Percentiles rank a stretch among this genome's conserved stretches.
These are phyloP conservation scores for Pythium grandisporangium DNA, from an alignment of 352 stramenopile species.

Conservation along the genomic window DNA sequence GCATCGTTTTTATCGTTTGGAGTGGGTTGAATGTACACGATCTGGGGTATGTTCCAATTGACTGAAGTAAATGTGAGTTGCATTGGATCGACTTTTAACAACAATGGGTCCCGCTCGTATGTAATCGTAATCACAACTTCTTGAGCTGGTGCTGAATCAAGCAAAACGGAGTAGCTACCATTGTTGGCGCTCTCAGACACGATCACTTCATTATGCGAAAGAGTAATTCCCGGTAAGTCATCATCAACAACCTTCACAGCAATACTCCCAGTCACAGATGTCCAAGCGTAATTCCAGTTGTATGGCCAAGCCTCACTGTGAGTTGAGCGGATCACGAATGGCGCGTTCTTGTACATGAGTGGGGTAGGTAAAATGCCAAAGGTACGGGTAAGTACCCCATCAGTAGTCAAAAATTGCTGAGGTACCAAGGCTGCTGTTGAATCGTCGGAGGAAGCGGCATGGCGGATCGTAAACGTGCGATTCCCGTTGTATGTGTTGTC, in stretches of 20 bases:
- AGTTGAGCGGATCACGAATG: conserved; percentile 28
- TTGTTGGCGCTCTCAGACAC: conserved; percentile 29
- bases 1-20: conserved; percentile 43
- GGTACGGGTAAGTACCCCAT: conserved; percentile 11
- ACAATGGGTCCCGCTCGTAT: conserved; percentile 20
- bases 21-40: conserved; percentile 27
- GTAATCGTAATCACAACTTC: conserved; percentile 40
- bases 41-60: conserved; percentile 49
- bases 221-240: conserved; percentile 48
- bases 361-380: conserved; percentile 10
- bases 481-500: conserved; percentile 54
- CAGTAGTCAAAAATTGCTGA: conserved; percentile 16
- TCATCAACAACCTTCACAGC: conserved; percentile 39
- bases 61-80: conserved; percentile 30
- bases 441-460: conserved; percentile 21
- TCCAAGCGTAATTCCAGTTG: conserved; percentile 19
- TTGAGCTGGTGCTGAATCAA: conserved; percentile 47
- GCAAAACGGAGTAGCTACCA: conserved; percentile 36
- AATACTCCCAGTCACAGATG: conserved; percentile 23
- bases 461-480: conserved; percentile 26
- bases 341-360: conserved; percentile 27
- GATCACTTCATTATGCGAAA: conserved; percentile 26
- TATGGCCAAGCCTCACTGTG: conserved; percentile 24
- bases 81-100: conserved; percentile 30
- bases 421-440: conserved; percentile 12